These are phyloP conservation scores for Wickerhamomyces chaumierensis DNA, from an alignment of 805 yeast species.

Conservation along the genomic window DNA sequence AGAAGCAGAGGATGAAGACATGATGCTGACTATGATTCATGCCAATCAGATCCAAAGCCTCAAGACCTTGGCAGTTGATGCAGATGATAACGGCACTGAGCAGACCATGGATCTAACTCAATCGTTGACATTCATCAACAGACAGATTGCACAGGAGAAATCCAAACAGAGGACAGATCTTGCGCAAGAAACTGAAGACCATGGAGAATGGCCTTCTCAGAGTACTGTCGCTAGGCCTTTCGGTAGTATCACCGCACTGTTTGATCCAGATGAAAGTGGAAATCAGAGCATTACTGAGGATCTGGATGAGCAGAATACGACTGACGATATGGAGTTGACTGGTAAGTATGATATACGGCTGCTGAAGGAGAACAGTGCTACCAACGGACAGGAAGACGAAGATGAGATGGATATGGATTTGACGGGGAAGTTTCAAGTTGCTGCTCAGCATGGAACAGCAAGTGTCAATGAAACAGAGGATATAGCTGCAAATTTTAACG, in stretches of 20 bases:
- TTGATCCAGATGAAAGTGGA: background rate
- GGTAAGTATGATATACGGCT: background rate
- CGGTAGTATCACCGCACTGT: background rate
- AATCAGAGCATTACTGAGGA: background rate
- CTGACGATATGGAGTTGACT: background rate
- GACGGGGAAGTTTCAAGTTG: background rate
- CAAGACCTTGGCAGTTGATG: background rate
- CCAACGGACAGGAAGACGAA: background rate
- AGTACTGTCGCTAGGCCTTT: background rate
- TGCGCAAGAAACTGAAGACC: background rate
- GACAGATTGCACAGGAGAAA: background rate
- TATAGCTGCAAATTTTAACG: background rate
- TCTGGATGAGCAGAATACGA: background rate
- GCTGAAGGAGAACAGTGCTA: background rate
- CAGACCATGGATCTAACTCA: background rate
- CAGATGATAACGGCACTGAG: background rate
- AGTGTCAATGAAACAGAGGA: background rate
- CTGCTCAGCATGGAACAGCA: too few species aligned
- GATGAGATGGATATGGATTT: background rate
- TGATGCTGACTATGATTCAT: background rate
- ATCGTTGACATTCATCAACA: background rate
- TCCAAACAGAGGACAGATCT: too few species aligned
- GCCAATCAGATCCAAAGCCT: background rate
- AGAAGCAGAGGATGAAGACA: background rate
- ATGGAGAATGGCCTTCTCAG: background rate